A percentile compares a stretch with the other conserved stretches of the same genome.
Conservation (phyloP, 208 protist genomes). For the Naegleria fowleri region DNA sequence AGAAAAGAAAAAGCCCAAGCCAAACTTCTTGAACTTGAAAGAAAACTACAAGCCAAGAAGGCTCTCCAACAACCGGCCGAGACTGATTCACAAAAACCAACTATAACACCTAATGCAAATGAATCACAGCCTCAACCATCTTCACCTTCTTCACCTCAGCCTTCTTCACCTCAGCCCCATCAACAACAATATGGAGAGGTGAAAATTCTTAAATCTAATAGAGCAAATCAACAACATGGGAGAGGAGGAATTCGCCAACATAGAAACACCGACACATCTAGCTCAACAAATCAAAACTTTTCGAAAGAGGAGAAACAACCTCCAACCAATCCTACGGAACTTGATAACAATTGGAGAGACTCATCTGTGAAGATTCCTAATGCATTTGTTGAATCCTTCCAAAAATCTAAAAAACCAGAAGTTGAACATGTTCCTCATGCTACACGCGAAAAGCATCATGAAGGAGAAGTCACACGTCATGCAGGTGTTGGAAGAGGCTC, state of each 20-base stretch:
- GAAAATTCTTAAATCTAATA: neutral
- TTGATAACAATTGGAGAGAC: neutral
- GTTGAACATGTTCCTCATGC: neutral
- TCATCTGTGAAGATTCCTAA: neutral
- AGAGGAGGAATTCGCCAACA: neutral
- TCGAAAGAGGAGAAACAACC: neutral
- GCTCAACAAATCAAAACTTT: neutral
- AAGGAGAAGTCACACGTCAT: neutral
- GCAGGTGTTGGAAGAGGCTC: neutral
- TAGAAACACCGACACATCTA: neutral
- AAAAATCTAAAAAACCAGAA: neutral
- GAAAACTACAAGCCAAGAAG: neutral
- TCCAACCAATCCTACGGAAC: neutral
- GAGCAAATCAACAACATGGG: neutral
- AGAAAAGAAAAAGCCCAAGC: neutral
- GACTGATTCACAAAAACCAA: neutral
- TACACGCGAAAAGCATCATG: neutral
- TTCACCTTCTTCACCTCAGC: neutral
- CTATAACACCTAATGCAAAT: neutral
- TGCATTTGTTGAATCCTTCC: neutral
- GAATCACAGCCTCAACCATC: neutral
- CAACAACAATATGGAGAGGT: neutral
- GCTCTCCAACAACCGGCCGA: neutral
- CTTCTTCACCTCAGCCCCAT: neutral
- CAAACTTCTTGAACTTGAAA: neutral